phyloP scores from a whole-genome alignment of 2,329 filamentous ascomycete genomes.

The Curvularia spicifera region DNA sequence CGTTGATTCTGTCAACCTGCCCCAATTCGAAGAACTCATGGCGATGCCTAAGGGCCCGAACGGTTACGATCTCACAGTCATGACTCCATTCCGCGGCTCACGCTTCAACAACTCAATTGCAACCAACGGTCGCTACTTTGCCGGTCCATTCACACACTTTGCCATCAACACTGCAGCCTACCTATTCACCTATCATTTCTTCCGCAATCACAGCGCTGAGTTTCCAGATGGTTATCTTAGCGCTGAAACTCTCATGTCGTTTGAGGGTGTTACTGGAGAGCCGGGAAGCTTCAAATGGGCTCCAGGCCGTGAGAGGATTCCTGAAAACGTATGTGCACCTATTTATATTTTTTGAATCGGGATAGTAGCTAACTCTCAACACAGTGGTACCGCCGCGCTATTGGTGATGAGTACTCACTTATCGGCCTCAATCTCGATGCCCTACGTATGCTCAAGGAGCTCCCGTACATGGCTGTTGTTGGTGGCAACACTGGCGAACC shows the following conservation, averaged over 20 bases:
- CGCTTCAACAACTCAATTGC: constrained; percentile 27
- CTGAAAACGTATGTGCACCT: constrained; percentile 27
- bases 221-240: constrained; percentile 26
- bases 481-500: constrained; percentile 30
- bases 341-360: neutral
- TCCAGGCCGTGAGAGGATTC: constrained; percentile 27
- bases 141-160: constrained; percentile 27
- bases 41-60: constrained; percentile 8
- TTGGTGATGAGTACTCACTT: constrained; percentile 20
- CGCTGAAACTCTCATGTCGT: constrained; percentile 25
- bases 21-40: constrained; percentile 7
- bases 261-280: constrained; percentile 28
- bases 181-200: constrained; percentile 19
- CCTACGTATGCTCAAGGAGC: constrained; percentile 15
- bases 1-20: constrained; percentile 3
- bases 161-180: constrained; percentile 21
- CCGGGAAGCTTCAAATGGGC: constrained; percentile 27
- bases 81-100: constrained; percentile 21
- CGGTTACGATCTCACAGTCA: constrained; percentile 7
- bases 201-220: constrained; percentile 31
- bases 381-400: constrained; percentile 19
- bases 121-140: constrained; percentile 22
- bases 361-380: constrained; percentile 10
- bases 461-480: constrained; percentile 18
- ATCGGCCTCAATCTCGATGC: neutral